A percentile compares a stretch with the other conserved stretches of the same genome.
Conservation (phyloP, 371 early-diverging fungal species). For the Apophysomyces variabilis region DNA sequence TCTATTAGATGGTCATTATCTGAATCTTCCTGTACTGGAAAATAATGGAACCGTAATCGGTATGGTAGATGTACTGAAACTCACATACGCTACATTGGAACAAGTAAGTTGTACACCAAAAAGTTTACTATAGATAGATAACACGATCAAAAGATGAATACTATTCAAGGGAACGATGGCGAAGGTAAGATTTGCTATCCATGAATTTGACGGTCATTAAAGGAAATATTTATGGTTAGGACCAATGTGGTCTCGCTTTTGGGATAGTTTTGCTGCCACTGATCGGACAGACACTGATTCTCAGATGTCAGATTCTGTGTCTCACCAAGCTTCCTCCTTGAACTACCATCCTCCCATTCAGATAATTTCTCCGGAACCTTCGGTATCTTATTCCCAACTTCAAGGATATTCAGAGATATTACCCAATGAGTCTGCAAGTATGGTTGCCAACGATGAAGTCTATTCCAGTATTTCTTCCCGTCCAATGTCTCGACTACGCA, state of each 20-base stretch:
- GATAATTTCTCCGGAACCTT: constrained; percentile 43
- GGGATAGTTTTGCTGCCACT: constrained; percentile 49
- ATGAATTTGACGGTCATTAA: not conserved
- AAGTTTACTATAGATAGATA: not conserved
- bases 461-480: constrained; percentile 28
- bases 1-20: constrained; percentile 62
- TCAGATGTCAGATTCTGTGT: constrained; percentile 38
- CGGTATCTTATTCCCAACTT: constrained; percentile 47
- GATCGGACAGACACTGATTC: constrained; percentile 54
- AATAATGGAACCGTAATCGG: constrained; percentile 71
- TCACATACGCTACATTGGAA: constrained; percentile 80
- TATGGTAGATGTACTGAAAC: constrained; percentile 87
- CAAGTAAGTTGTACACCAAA: constrained; percentile 36
- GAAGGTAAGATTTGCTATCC: constrained; percentile 26
- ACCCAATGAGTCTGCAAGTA: constrained; percentile 53
- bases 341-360: constrained; percentile 20
- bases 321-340: constrained; percentile 23
- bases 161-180: constrained; percentile 47
- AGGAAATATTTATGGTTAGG: constrained; percentile 16
- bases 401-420: constrained; percentile 48
- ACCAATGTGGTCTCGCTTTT: constrained; percentile 51
- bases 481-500: constrained; percentile 10
- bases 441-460: constrained; percentile 41
- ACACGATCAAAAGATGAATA: constrained; percentile 30
- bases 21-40: constrained; percentile 88